Base-by-base conservation (phyloP, 495 filamentous ascomycete genomes). In the Penicillium egyptiacum region DNA sequence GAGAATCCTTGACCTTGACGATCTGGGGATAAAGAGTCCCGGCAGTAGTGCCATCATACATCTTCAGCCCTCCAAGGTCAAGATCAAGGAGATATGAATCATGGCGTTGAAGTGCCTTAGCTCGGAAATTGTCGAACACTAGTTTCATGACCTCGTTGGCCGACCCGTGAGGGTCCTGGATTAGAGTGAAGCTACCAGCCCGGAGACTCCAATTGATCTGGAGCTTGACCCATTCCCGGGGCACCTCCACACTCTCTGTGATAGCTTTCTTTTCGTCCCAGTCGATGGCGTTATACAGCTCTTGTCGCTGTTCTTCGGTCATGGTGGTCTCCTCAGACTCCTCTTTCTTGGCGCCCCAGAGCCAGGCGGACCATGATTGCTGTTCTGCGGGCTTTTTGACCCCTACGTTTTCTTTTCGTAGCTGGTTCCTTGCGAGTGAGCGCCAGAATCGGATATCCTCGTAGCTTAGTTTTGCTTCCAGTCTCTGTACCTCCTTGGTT, bases 391-490 rank as follows among this genome's bases (percentile, higher is more conserved):
- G 75, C 63, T 88, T 88, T 68, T 88, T 86, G 19, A 91, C 83
- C 28, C 88, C 89, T 19, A 92, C 86, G 57, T 96, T 94, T 70
- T 98, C 94, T 68, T 96, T 97, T 59, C 89, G 89, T 22, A 98
- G 80, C 64, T 98, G 89, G 63, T 96, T 98, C 26, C 94, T 86
- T 20, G 94, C 94, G 50, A 98, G 68, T 3, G 93, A 96, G 49
- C 94, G 80, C 90, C 95, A 98, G 73, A 98, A 98, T 5, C 94
- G 88, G 37, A 98, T 81, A 74, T 98, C 94, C 67, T 98, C 95
- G 68, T 98, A 98, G 39, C 82, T 88, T 20, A 95, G 78, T 68
- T 98, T 96, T 73, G 82, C 83, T 65, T 98, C 93, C 16, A 98
- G 78, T 37, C 81, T 81, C 30, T 87, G 81, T 3, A 96, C 64